Base-by-base conservation (phyloP, 305 asterid species). In the Caryopteris hybrid region DNA sequence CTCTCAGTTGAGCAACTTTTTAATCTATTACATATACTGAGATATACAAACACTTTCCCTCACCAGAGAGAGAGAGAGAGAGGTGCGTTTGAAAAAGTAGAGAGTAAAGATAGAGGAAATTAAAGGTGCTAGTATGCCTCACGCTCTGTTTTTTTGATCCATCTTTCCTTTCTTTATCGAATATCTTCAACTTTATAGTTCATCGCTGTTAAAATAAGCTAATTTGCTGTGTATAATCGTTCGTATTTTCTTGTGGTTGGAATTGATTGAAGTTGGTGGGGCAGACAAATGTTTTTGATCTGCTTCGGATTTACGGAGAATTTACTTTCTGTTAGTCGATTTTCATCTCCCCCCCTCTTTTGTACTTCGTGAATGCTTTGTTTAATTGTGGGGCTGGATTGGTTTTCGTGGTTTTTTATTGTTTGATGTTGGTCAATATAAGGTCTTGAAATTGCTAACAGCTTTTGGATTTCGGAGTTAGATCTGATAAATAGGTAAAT, bases 141-240 rank as follows among this genome's bases (percentile, higher is more conserved):
- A 82, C 86, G 78, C 88, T 76, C 86, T 66, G 77, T 64, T 77
- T 72, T 34, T 50, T 64, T 73, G 70, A 76, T n/a, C n/a, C n/a
- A n/a, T n/a, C n/a, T n/a, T n/a, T n/a, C 75, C 71, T 79, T 46
- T 46, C 43, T 64, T 10, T 23, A 6, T 20, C 52, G 53, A 29
- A 75, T 41, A 63, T 58, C 71, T 69, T 36, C 60, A 21, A 46
- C 70, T 75, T 63, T 65, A 47, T 68, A 8, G n/a, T 31, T 45
- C 52, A 50, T 53, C 64, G 70, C 65, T 62, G 66, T 39, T 50
- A 17, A 39, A 59, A 54, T 39, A 20, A 34, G 33, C 73, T 71
- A 60, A 25, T 60, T 4, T 41, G 41, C 22, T 54, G 36, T 16
- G 54, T 41, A 17, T 65, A 20, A 46, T 62, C 13, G 23, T 53